Percentiles rank a stretch among this genome's conserved stretches.
phyloP scores from a whole-genome alignment of 257 asterid species.

The Haberlea rhodopensis region DNA sequence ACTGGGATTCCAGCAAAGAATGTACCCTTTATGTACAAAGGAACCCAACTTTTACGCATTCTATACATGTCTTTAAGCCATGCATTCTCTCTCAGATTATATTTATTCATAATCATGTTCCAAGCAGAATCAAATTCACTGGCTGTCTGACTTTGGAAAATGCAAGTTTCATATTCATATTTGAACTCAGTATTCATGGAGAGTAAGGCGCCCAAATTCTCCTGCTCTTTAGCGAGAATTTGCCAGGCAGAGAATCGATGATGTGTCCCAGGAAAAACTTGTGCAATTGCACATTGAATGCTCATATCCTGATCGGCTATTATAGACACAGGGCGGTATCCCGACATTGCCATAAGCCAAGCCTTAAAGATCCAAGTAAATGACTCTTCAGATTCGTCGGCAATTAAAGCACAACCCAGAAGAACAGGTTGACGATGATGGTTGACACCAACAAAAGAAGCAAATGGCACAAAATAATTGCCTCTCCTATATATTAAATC shows the following conservation, averaged over 20 bases:
- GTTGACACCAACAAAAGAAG: slow-evolving; percentile 81
- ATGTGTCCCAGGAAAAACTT: slow-evolving; percentile 44
- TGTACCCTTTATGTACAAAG: slow-evolving; percentile 61
- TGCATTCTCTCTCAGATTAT: slow-evolving; percentile 34
- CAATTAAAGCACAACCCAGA: slow-evolving; percentile 90
- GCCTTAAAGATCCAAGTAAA: slow-evolving; percentile 88
- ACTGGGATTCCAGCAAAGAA: slow-evolving; percentile 90
- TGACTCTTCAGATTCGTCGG: slow-evolving; percentile 88
- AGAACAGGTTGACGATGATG: slow-evolving; percentile 88
- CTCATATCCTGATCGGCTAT: slow-evolving; percentile 76
- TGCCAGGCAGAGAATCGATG: slow-evolving; percentile 53
- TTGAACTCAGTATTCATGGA: slow-evolving; percentile 75
- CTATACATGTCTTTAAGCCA: slow-evolving; percentile 51
- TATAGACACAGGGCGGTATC: slow-evolving; percentile 66
- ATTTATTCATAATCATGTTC: slow-evolving; percentile 41
- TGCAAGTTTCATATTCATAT: slow-evolving; percentile 73
- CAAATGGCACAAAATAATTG: slow-evolving; percentile 63
- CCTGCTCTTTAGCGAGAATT: slow-evolving; percentile 20
- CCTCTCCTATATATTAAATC: slow-evolving; percentile 72
- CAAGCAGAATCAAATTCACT: slow-evolving; percentile 49
- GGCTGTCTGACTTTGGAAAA: slow-evolving; percentile 51
- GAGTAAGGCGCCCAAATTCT: slow-evolving; percentile 44
- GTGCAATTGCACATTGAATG: slow-evolving; percentile 55
- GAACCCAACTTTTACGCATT: slow-evolving; percentile 63
- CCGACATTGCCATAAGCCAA: slow-evolving; percentile 80